Conservation (phyloP, 148 eudicot genomes). For the Bassia scoparia region DNA sequence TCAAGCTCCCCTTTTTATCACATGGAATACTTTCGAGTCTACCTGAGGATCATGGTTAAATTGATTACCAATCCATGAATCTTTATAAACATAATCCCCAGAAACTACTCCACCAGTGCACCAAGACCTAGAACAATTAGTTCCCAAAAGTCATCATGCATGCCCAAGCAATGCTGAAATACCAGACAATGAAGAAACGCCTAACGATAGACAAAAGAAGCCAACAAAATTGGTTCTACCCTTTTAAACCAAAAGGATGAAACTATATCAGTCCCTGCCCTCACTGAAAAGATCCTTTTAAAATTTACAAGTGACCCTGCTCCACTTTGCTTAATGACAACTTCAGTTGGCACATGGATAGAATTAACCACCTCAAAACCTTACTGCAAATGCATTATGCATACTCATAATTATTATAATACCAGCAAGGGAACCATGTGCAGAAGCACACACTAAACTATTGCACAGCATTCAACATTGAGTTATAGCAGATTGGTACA, state of each 20-base stretch:
- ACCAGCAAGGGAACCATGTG: conserved; percentile 1
- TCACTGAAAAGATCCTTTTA: conserved; percentile 5
- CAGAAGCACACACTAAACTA: conserved; percentile 12
- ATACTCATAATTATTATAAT: neutral
- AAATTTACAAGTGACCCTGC: conserved; percentile 5
- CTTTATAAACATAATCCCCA: neutral
- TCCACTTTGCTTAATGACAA: conserved; percentile 25
- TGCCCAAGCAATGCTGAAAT: neutral
- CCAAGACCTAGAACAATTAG: neutral
- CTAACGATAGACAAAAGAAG: conserved; percentile 1
- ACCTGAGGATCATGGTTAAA: neutral
- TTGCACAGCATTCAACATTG: neutral
- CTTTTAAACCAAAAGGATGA: conserved; percentile 27
- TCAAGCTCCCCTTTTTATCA: neutral
- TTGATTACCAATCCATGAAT: neutral
- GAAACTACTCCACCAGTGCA: neutral
- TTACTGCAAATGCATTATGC: conserved; percentile 4
- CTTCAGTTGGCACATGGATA: conserved; percentile 24
- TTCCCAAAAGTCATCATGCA: neutral
- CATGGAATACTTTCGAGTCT: neutral
- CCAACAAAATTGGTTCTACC: neutral
- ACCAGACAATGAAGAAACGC: neutral
- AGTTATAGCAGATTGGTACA: neutral
- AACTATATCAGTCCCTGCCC: neutral
- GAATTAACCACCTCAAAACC: neutral